phyloP scores from a whole-genome alignment of 768 basidiomycete species.

The Russula earlei region DNA sequence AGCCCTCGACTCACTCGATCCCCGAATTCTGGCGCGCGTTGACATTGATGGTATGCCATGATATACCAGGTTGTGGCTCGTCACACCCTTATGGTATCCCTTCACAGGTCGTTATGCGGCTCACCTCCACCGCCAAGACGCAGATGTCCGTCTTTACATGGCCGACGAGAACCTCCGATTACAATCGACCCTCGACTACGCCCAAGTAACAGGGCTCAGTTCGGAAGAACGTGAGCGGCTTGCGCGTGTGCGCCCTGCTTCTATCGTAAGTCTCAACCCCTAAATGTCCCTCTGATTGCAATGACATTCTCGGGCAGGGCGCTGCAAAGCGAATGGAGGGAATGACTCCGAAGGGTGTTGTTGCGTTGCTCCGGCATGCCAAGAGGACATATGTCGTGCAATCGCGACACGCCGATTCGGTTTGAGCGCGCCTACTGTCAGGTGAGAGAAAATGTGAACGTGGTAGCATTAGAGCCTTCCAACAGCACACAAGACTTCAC shows the following conservation, averaged over 20 bases:
- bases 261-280: conserved; percentile 40
- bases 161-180: conserved; percentile 67
- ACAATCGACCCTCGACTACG: conserved; percentile 64
- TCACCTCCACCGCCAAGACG: conserved; percentile 61
- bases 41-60: conserved; percentile 56
- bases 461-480: conserved; percentile 5
- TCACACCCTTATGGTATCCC: neutral
- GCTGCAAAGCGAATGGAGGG: conserved; percentile 90
- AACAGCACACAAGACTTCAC: neutral
- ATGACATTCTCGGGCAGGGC: conserved; percentile 43
- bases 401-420: neutral
- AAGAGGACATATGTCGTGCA: conserved; percentile 26
- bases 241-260: conserved; percentile 49
- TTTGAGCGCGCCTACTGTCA: neutral
- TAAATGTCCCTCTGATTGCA: neutral
- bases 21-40: conserved; percentile 47
- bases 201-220: conserved; percentile 55
- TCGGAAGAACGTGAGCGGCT: conserved; percentile 66
- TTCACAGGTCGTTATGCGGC: conserved; percentile 47
- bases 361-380: conserved; percentile 59
- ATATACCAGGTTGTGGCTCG: neutral
- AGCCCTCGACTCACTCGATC: conserved; percentile 40
- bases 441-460: conserved; percentile 4
- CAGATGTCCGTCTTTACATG: conserved; percentile 64
- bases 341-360: conserved; percentile 75